Percentiles rank a stretch among this genome's conserved stretches.
Evolutionary conservation across 768 basidiomycete genomes (phyloP).

Genomic region (Kwoniella newhampshirensis): DNA sequence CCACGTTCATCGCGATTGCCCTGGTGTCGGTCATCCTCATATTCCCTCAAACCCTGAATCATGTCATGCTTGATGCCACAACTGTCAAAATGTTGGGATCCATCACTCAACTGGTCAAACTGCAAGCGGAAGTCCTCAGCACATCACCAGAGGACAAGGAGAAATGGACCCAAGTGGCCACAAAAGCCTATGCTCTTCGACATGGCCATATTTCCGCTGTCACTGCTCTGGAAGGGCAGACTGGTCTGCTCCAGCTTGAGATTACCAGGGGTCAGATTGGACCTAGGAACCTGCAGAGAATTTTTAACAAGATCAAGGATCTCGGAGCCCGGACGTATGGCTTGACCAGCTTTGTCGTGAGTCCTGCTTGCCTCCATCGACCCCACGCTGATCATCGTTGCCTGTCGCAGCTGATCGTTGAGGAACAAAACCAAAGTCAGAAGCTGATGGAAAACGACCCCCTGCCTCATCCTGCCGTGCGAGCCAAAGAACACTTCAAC

Average conservation of each 20-base stretch:
- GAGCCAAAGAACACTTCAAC: slow-evolving; percentile 6
- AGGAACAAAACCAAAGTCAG: slow-evolving; percentile 23
- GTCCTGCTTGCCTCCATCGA: slow-evolving; percentile 9
- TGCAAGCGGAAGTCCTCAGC: slow-evolving; percentile 42
- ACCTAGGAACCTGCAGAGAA: slow-evolving; percentile 41
- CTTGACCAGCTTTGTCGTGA: slow-evolving; percentile 42
- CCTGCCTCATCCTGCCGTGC: slow-evolving; percentile 2
- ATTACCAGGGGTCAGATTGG: slow-evolving; percentile 47
- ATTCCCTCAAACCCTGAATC: slow-evolving; percentile 62
- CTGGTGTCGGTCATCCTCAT: slow-evolving; percentile 57
- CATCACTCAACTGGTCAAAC: slow-evolving; percentile 28
- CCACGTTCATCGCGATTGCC: slow-evolving; percentile 59
- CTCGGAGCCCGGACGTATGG: slow-evolving; percentile 38
- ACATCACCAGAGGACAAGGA: slow-evolving; percentile 32
- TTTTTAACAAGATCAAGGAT: slow-evolving; percentile 41
- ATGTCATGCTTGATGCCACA: slow-evolving; percentile 42
- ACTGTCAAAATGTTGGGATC: slow-evolving; percentile 47
- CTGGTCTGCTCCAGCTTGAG: slow-evolving; percentile 48
- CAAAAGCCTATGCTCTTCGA: slow-evolving; percentile 29
- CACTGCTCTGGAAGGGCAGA: slow-evolving; percentile 35
- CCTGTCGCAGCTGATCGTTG: slow-evolving; percentile 20
- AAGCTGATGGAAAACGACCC: slow-evolving; percentile 11
- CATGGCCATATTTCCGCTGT: slow-evolving; percentile 32
- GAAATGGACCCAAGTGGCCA: slow-evolving; percentile 34
- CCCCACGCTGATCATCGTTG: not conserved